Evolutionary conservation across 495 filamentous ascomycete genomes (phyloP).

Genomic region (Tuber magnatum): DNA sequence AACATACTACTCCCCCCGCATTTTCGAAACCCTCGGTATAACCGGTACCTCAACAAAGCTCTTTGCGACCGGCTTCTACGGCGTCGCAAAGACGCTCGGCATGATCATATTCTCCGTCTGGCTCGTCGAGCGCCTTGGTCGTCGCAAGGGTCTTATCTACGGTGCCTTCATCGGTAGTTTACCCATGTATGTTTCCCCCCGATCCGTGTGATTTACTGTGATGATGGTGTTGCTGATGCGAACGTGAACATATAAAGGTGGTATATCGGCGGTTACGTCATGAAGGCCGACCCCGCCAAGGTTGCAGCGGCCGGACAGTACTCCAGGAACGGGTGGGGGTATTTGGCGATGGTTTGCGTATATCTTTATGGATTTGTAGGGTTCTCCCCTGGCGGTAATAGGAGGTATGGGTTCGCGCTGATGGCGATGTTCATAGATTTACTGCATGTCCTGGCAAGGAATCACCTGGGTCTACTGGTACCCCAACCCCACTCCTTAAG

Average conservation of each 20-base stretch:
- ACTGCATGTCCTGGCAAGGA: slow-evolving; percentile 38
- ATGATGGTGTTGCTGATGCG: not conserved
- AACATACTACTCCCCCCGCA: slow-evolving; percentile 51
- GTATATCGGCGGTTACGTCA: slow-evolving; percentile 39
- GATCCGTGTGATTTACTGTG: not conserved
- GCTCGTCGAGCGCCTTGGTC: slow-evolving; percentile 28
- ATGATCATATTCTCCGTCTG: slow-evolving; percentile 37
- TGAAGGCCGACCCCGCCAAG: slow-evolving; percentile 27
- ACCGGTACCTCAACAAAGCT: slow-evolving; percentile 46
- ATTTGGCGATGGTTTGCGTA: slow-evolving; percentile 42
- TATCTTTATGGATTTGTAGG: slow-evolving; percentile 42
- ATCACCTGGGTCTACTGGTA: slow-evolving; percentile 37
- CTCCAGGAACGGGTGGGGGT: slow-evolving; percentile 37
- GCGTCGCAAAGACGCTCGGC: slow-evolving; percentile 48
- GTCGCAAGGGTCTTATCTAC: slow-evolving; percentile 33
- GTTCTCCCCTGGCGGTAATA: not conserved
- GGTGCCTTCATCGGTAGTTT: slow-evolving; percentile 34
- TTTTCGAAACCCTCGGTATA: slow-evolving; percentile 49
- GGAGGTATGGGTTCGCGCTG: not conserved
- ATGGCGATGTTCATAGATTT: slow-evolving; percentile 21
- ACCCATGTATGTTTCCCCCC: slow-evolving; percentile 28
- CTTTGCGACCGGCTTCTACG: slow-evolving; percentile 50
- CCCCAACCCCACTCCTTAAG: not conserved
- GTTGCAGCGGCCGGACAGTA: slow-evolving; percentile 24
- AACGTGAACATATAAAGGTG: slow-evolving; percentile 18